phyloP scores from a whole-genome alignment of 2,329 filamentous ascomycete species.

The Aspergillus awamori region DNA sequence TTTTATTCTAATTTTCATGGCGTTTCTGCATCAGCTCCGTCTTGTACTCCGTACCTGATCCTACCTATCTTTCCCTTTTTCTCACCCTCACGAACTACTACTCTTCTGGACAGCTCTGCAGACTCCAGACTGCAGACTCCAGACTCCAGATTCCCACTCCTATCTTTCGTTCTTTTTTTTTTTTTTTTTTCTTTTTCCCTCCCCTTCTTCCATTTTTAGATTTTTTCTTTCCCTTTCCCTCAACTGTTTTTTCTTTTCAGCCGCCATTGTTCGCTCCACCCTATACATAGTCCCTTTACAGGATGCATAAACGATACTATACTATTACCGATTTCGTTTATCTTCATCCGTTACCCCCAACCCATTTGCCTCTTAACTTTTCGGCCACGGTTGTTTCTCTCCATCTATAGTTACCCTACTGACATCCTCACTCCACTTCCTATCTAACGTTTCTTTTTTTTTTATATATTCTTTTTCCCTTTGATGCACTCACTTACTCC shows the following conservation, averaged over 20 bases:
- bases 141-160: not conserved
- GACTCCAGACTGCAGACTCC: no score
- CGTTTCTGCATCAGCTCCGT: not conserved
- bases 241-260: conserved; percentile 11
- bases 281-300: not conserved
- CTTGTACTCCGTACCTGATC: not conserved
- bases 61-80: conserved; percentile 5
- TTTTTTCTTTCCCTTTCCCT: conserved; percentile 13
- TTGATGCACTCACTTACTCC: no score
- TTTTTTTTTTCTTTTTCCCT: conserved; percentile 2
- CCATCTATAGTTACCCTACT: not conserved
- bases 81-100: not conserved
- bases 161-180: not conserved
- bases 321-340: not conserved
- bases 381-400: conserved; percentile 1
- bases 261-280: conserved; percentile 3
- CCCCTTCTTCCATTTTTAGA: not conserved
- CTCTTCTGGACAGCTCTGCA: no score
- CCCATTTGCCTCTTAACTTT: not conserved
- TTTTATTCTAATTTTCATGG: no score
- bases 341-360: not conserved
- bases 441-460: no score
- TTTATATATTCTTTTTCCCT: not conserved
- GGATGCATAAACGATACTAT: conserved; percentile 5
- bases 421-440: not conserved